Percentiles rank a stretch among this genome's conserved stretches.
These are phyloP conservation scores for Leccinum variicolor DNA, from an alignment of 768 basidiomycete species.

Conservation along the genomic window DNA sequence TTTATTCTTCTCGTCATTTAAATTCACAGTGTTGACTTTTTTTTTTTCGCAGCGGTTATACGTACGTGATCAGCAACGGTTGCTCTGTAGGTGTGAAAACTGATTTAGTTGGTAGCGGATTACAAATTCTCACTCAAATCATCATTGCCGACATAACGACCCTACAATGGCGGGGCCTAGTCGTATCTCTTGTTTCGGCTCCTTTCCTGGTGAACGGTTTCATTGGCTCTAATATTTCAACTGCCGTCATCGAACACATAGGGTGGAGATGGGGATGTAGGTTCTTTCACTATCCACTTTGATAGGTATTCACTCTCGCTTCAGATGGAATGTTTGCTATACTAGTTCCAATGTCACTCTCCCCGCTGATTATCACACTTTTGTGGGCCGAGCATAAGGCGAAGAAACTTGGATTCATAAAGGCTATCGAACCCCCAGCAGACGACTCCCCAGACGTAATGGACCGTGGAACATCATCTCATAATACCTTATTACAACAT, in stretches of 20 bases:
- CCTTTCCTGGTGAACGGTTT: slow-evolving; percentile 65
- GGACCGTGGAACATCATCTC: background rate
- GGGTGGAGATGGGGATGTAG: slow-evolving; percentile 72
- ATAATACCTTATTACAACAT: slow-evolving; percentile 1
- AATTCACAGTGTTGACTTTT: slow-evolving; percentile 17
- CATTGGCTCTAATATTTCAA: slow-evolving; percentile 60
- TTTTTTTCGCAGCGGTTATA: slow-evolving; percentile 48
- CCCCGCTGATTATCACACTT: slow-evolving; percentile 52
- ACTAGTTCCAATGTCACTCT: slow-evolving; percentile 46
- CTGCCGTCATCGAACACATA: slow-evolving; percentile 38
- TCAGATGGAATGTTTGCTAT: slow-evolving; percentile 58
- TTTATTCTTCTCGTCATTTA: background rate
- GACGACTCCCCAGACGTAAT: background rate
- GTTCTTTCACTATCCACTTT: slow-evolving; percentile 21
- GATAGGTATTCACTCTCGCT: slow-evolving; percentile 3
- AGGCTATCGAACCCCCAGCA: background rate
- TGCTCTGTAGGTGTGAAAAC: background rate
- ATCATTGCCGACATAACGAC: slow-evolving; percentile 63
- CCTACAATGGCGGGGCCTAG: slow-evolving; percentile 53
- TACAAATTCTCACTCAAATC: slow-evolving; percentile 62
- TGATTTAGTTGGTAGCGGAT: slow-evolving; percentile 35
- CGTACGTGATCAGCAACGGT: slow-evolving; percentile 33
- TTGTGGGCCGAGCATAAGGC: slow-evolving; percentile 54
- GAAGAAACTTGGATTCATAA: slow-evolving; percentile 34
- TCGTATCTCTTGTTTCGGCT: slow-evolving; percentile 42